phyloP scores from a whole-genome alignment of 768 basidiomycete species.

The Dictyophora rubrovolvata region DNA sequence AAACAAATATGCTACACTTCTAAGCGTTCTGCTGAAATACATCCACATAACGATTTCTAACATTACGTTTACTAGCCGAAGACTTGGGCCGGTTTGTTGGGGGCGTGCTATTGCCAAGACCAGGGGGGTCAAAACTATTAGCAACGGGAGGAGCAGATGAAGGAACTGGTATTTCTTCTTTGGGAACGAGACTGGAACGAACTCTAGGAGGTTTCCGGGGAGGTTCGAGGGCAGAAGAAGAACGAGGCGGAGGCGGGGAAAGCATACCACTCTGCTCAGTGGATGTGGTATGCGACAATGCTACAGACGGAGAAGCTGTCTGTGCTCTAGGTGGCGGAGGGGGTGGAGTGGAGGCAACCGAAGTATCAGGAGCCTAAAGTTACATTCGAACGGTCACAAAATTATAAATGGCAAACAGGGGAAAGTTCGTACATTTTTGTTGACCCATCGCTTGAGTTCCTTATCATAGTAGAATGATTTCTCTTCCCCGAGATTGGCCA shows the following conservation, averaged over 20 bases:
- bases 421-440: slow-evolving; percentile 62
- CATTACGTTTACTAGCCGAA: slow-evolving; percentile 60
- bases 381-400: background rate
- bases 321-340: slow-evolving; percentile 80
- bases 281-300: slow-evolving; percentile 25
- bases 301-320: slow-evolving; percentile 69
- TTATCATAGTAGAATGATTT: slow-evolving; percentile 88
- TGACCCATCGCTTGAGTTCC: slow-evolving; percentile 93
- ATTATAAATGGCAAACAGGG: background rate
- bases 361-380: slow-evolving; percentile 39
- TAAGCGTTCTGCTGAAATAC: slow-evolving; percentile 56
- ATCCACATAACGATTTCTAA: slow-evolving; percentile 82
- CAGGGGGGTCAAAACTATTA: slow-evolving; percentile 14
- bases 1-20: slow-evolving; percentile 6
- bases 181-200: slow-evolving; percentile 56
- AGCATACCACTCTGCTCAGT: slow-evolving; percentile 22
- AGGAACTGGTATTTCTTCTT: slow-evolving; percentile 23
- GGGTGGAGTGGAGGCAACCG: slow-evolving; percentile 45
- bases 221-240: slow-evolving; percentile 58
- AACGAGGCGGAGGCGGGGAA: slow-evolving; percentile 38
- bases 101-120: slow-evolving; percentile 23
- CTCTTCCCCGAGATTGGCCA: slow-evolving; percentile 89
- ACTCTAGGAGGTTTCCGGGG: slow-evolving; percentile 43
- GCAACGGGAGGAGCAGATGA: slow-evolving; percentile 10
- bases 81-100: slow-evolving; percentile 44